Percentiles rank a stretch among this genome's conserved stretches.
phyloP scores from a whole-genome alignment of 2,329 filamentous ascomycete genomes.

The Xylaria sp. region DNA sequence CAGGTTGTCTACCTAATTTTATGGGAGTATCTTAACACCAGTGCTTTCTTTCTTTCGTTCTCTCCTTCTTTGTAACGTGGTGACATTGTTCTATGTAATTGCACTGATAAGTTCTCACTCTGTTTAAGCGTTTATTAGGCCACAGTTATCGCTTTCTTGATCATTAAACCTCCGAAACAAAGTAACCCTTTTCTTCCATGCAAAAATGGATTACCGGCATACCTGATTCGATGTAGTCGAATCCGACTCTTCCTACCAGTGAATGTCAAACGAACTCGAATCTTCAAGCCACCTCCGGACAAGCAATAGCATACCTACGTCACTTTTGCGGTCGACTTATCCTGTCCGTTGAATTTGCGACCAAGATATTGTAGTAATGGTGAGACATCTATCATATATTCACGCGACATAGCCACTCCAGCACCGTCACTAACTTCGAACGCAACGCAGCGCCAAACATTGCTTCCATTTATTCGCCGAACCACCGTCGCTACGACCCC shows the following conservation, averaged over 20 bases:
- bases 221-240: neutral
- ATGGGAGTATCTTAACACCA: neutral
- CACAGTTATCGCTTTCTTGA: neutral
- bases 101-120: neutral
- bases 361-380: neutral
- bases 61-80: neutral
- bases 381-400: neutral
- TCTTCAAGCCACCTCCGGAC: neutral
- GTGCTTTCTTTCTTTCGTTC: neutral
- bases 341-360: neutral
- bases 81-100: too few relatives aligned
- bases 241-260: neutral
- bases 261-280: neutral
- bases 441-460: neutral
- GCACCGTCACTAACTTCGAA: neutral
- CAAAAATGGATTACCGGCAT: neutral
- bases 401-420: neutral
- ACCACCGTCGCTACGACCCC: neutral
- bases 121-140: neutral
- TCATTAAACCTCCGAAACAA: neutral
- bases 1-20: neutral
- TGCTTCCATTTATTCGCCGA: neutral
- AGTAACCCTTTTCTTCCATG: neutral
- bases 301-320: neutral
- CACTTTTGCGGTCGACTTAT: neutral